A percentile compares a stretch with the other conserved stretches of the same genome.
Conservation (phyloP, 768 basidiomycete species). For the Neoboletus magnificus region DNA sequence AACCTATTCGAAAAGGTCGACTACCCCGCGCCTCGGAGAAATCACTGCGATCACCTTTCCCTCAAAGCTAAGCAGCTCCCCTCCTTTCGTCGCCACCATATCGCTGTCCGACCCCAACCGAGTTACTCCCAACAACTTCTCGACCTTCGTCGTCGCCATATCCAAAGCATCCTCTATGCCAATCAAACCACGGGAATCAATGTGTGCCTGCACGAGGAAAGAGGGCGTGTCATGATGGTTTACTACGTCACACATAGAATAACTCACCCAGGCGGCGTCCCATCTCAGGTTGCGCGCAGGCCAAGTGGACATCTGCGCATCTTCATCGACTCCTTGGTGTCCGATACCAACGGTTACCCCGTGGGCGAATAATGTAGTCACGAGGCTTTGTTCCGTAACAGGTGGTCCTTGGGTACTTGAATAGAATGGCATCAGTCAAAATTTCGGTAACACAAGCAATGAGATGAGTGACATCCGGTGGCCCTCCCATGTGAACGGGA, state of each 20-base stretch:
- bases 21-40: conserved; percentile 33
- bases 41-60: conserved; percentile 44
- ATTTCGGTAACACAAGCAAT: neutral
- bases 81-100: conserved; percentile 40
- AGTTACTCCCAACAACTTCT: conserved; percentile 39
- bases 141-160: conserved; percentile 42
- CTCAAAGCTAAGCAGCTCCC: conserved; percentile 40
- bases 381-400: conserved; percentile 58
- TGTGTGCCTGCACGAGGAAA: conserved; percentile 25
- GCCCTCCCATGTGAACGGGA: conserved; percentile 63
- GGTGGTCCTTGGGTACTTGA: conserved; percentile 68
- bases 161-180: conserved; percentile 37
- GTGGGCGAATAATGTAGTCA: conserved; percentile 54
- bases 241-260: conserved; percentile 17
- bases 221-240: neutral
- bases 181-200: conserved; percentile 40
- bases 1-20: conserved; percentile 35
- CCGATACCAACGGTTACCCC: conserved; percentile 67
- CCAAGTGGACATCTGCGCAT: conserved; percentile 69
- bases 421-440: neutral
- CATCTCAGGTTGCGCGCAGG: conserved; percentile 86
- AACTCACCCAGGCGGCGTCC: conserved; percentile 93
- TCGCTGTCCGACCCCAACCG: conserved; percentile 26
- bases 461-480: conserved; percentile 51
- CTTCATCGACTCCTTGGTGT: conserved; percentile 41